A percentile compares a stretch with the other conserved stretches of the same genome.
phyloP scores from a whole-genome alignment of 2,329 filamentous ascomycete species.

The Diaporthe sp. region DNA sequence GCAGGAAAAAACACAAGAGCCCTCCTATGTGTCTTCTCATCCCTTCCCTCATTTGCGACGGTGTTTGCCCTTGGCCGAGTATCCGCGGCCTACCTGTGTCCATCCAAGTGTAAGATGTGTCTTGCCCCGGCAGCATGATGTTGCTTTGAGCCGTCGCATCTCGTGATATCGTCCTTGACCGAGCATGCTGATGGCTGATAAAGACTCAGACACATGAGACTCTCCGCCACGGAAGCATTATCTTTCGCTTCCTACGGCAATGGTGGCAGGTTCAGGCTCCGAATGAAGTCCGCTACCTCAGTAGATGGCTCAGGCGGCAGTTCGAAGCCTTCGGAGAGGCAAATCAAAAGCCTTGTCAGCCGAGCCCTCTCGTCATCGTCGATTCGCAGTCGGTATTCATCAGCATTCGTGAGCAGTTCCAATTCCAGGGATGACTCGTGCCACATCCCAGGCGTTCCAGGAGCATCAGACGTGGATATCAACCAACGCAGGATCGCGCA shows the following conservation, averaged over 20 bases:
- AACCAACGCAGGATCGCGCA: conserved; percentile 1
- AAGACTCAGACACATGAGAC: not conserved
- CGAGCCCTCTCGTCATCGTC: not conserved
- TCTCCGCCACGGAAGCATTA: not conserved
- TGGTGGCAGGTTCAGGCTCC: not conserved
- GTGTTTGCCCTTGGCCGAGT: not conserved
- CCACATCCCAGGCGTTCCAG: not conserved
- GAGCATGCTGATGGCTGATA: not conserved
- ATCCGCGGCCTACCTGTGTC: not conserved
- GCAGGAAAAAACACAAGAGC: not conserved
- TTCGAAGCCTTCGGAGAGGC: not conserved
- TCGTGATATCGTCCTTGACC: not conserved
- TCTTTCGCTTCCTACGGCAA: not conserved
- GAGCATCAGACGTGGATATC: not conserved
- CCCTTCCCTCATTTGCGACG: too few species aligned
- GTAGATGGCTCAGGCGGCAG: not conserved
- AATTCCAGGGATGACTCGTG: not conserved
- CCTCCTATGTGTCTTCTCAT: not conserved
- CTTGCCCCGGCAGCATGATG: not conserved
- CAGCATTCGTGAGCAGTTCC: not conserved
- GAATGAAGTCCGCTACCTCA: not conserved
- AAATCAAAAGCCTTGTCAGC: not conserved
- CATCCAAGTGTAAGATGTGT: not conserved
- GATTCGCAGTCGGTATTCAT: not conserved
- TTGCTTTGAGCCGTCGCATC: not conserved